These are phyloP conservation scores for Corylus avellana DNA, from an alignment of 306 rosid species.

Conservation along the genomic window DNA sequence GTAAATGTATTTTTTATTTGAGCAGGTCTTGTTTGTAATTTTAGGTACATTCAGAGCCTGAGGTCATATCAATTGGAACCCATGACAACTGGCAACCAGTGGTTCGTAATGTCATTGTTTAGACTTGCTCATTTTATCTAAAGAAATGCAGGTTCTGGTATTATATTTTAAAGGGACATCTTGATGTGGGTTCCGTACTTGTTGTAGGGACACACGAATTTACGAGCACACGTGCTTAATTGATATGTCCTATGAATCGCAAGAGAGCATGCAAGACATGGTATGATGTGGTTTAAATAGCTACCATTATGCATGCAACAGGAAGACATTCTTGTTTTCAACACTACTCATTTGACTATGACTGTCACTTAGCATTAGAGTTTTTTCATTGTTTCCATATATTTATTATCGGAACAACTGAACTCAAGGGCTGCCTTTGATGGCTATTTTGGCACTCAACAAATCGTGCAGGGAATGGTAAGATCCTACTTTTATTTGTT, in stretches of 20 bases:
- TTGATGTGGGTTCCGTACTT: slow-evolving; percentile 14
- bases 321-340: not conserved
- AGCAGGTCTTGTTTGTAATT: slow-evolving; percentile 6
- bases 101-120: slow-evolving; percentile 28
- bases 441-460: slow-evolving; percentile 35
- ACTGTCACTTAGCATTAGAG: slow-evolving; percentile 17
- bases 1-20: slow-evolving; percentile 1
- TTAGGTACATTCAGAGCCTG: slow-evolving; percentile 34
- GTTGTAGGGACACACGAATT: slow-evolving; percentile 28
- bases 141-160: not conserved
- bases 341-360: not conserved
- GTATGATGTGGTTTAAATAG: slow-evolving; percentile 23
- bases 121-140: not conserved
- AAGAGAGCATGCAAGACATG: slow-evolving; percentile 27
- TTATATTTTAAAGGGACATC: not conserved
- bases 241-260: slow-evolving; percentile 30
- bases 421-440: slow-evolving; percentile 40
- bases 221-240: slow-evolving; percentile 14
- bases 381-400: not conserved
- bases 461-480: slow-evolving; percentile 40
- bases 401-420: slow-evolving; percentile 33
- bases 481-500: not conserved
- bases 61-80: slow-evolving; percentile 21
- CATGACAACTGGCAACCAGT: slow-evolving; percentile 45
- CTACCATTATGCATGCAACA: not conserved